phyloP scores from a whole-genome alignment of 2,329 filamentous ascomycete genomes.

The Geoglossum cookeanum region DNA sequence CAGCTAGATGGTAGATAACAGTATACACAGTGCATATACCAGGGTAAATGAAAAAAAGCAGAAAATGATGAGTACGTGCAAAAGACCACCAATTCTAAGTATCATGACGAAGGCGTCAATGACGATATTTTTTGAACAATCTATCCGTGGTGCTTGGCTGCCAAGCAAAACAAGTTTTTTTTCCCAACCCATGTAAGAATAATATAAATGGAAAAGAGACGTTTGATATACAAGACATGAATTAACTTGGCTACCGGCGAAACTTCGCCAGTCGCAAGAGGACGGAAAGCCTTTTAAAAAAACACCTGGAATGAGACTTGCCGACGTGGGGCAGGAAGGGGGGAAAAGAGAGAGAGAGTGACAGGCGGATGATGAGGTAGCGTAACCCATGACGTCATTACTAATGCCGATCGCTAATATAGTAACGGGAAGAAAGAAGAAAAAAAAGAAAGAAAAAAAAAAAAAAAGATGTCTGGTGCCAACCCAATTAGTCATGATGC shows the following conservation, averaged over 20 bases:
- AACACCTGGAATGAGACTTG: not conserved
- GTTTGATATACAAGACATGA: not conserved
- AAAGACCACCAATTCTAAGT: not conserved
- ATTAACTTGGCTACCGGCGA: not conserved
- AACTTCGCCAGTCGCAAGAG: not conserved
- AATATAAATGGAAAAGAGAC: too few species aligned
- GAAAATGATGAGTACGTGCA: not conserved
- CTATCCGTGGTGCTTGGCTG: not conserved
- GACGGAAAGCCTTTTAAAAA: not conserved
- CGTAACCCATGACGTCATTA: not conserved
- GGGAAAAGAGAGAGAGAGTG: not conserved
- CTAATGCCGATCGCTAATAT: not conserved
- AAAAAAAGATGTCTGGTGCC: not conserved
- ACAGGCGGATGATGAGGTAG: not conserved
- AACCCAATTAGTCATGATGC: conserved; percentile 8
- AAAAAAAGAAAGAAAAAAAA: conserved; percentile 6
- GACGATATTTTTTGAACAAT: not conserved
- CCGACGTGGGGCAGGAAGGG: not conserved
- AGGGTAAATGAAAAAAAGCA: too few species aligned
- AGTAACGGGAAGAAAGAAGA: not conserved
- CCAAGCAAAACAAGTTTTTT: not conserved
- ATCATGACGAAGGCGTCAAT: not conserved
- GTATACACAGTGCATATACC: not conserved
- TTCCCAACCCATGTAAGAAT: not conserved
- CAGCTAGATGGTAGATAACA: not conserved